Percentiles rank a stretch among this genome's conserved stretches.
Evolutionary conservation across 1,284 basidiomycete species (phyloP).

Genomic region (Hypsizygus ulmarius): DNA sequence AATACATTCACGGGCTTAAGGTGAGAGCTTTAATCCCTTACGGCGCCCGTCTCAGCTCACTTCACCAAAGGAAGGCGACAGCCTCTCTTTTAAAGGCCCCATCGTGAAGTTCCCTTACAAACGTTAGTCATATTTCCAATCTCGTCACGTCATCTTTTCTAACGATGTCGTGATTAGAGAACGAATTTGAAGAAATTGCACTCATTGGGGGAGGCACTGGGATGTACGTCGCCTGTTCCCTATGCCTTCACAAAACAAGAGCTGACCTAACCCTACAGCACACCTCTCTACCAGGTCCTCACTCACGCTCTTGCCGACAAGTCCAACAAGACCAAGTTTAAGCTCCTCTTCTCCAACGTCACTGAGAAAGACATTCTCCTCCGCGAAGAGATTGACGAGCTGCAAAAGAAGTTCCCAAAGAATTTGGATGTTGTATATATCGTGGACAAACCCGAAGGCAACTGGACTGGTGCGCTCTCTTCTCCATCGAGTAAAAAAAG

Average conservation of each 20-base stretch:
- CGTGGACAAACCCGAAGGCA: slow-evolving; percentile 72
- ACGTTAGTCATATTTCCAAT: slow-evolving; percentile 37
- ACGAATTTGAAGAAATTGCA: slow-evolving; percentile 83
- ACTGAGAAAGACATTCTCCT: slow-evolving; percentile 91
- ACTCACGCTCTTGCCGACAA: slow-evolving; percentile 70
- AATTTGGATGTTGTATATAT: slow-evolving; percentile 84
- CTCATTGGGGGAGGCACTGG: slow-evolving; percentile 90
- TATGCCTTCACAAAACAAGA: slow-evolving; percentile 14
- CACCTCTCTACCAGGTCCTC: slow-evolving; percentile 77
- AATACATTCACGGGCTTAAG: slow-evolving; percentile 64
- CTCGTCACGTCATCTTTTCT: slow-evolving; percentile 1
- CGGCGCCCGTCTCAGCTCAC: not conserved
- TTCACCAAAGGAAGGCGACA: slow-evolving; percentile 73
- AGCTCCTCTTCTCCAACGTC: slow-evolving; percentile 88
- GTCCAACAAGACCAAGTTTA: slow-evolving; percentile 93
- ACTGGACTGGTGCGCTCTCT: slow-evolving; percentile 64
- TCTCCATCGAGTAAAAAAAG: not conserved
- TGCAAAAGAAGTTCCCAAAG: slow-evolving; percentile 69
- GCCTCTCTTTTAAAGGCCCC: slow-evolving; percentile 87
- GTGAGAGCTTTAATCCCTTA: slow-evolving; percentile 20
- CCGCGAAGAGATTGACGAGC: slow-evolving; percentile 75
- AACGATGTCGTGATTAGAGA: slow-evolving; percentile 43
- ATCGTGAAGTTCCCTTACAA: slow-evolving; percentile 83
- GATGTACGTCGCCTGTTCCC: slow-evolving; percentile 50
- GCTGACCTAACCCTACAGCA: slow-evolving; percentile 37